Evolutionary conservation across 148 eudicot species (phyloP), one percentile per base, ranked within the genome.

Genomic region (Pouteria glomerata): DNA sequence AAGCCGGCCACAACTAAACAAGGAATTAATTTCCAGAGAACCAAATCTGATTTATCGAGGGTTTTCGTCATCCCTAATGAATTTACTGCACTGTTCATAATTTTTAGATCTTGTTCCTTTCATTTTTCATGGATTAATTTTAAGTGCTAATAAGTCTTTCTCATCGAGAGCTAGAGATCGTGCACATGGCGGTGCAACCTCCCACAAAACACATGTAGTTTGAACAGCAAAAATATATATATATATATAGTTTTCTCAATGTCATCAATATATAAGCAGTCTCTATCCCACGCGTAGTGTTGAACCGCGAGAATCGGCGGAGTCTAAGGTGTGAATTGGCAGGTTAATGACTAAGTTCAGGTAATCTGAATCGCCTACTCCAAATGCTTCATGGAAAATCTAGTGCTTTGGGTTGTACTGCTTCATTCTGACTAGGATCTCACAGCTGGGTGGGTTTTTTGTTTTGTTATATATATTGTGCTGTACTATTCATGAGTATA

Each of bases 331-430:
- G 13, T 63, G 42, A 51, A 68, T 52, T 31, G 30, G 57, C 31
- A 61, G 15, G 12, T 11, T 74, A n/a, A n/a, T n/a, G n/a, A n/a
- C n/a, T 63, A 76, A 63, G 71, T 70, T 76, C 79, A 76, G 55
- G 34, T 70, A 24, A 76, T 57, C 79, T 11, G 27, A 53, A 29
- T 13, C 10, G 34, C 34, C 27, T 57, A 57, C 18, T 52, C 18
- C 15, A 57, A 57, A n/a, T 8, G 27, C 27, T 53, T 4, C 41
- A 21, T 67, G 60, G 39, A 45, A 10, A 30, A 68, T 68, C 60
- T 53, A 68, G 29, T 44, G 57, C 16, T 44, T 45, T 34, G 55
- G 6, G 52, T 2, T 57, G 6, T 57, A 53, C 12, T 23, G 57
- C 27, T 29, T 57, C 68, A 61, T 66, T 68, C 21, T 61, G 63